Evolutionary conservation across 371 early-diverging fungal species (phyloP).

Genomic region (Syncephalastrum racemosum): DNA sequence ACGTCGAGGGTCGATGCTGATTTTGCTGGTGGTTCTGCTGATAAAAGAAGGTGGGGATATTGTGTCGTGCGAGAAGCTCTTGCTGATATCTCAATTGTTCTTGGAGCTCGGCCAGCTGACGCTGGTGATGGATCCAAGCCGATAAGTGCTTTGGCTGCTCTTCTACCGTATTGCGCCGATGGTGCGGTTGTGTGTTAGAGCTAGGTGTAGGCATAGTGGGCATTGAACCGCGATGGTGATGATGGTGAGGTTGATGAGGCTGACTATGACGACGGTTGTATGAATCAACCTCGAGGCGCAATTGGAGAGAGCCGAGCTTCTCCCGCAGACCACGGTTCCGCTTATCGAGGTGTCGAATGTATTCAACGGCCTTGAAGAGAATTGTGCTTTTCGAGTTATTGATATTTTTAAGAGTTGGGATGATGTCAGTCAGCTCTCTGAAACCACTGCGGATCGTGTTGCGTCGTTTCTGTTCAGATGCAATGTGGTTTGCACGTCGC

Average conservation of each 20-base stretch:
- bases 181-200: no score
- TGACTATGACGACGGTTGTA: constrained; percentile 78
- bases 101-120: constrained; percentile 21
- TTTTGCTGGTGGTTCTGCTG: constrained; percentile 2
- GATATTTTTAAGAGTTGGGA: constrained; percentile 67
- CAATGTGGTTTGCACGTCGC: constrained; percentile 85
- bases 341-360: constrained; percentile 40
- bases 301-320: constrained; percentile 46
- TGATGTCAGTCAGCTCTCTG: constrained; percentile 74
- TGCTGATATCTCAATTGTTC: constrained; percentile 33
- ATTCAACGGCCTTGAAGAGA: constrained; percentile 51
- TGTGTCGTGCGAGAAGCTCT: constrained; percentile 28
- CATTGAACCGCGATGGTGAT: no score
- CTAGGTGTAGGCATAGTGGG: no score
- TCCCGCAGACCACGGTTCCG: constrained; percentile 47
- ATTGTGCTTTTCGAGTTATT: constrained; percentile 55
- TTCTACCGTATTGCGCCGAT: no score
- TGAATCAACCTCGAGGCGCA: constrained; percentile 56
- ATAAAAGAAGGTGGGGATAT: constrained; percentile 8
- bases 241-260: no score
- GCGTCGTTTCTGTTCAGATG: constrained; percentile 85
- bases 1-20: constrained; percentile 2
- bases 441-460: constrained; percentile 81
- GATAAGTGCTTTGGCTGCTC: no score
- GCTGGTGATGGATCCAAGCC: constrained; percentile 50